A percentile compares a stretch with the other conserved stretches of the same genome.
These are phyloP conservation scores for Panus rudis DNA, from an alignment of 768 basidiomycete species.

Conservation along the genomic window DNA sequence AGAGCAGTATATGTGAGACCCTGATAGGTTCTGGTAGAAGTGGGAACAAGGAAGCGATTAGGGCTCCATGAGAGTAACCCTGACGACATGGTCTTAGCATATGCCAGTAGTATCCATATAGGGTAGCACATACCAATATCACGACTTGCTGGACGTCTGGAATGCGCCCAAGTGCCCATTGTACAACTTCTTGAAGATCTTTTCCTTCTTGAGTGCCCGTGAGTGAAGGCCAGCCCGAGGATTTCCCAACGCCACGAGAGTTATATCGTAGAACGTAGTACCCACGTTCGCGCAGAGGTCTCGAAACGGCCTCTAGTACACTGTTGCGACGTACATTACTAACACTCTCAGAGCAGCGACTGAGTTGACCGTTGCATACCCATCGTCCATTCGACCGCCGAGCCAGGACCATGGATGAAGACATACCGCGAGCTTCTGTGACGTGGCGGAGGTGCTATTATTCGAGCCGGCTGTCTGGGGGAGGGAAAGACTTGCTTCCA, in stretches of 20 bases:
- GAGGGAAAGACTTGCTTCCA: slow-evolving; percentile 15
- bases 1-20: slow-evolving; percentile 63
- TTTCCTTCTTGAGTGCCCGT: slow-evolving; percentile 64
- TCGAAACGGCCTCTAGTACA: slow-evolving; percentile 36
- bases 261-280: slow-evolving; percentile 69
- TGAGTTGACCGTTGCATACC: slow-evolving; percentile 51
- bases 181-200: slow-evolving; percentile 59
- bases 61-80: slow-evolving; percentile 80
- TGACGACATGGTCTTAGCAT: slow-evolving; percentile 19
- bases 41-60: slow-evolving; percentile 64
- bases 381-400: slow-evolving; percentile 69
- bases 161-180: slow-evolving; percentile 42
- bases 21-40: slow-evolving; percentile 39
- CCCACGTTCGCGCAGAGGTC: slow-evolving; percentile 34
- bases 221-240: slow-evolving; percentile 66
- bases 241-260: slow-evolving; percentile 69
- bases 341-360: background rate
- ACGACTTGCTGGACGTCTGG: slow-evolving; percentile 42
- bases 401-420: slow-evolving; percentile 86
- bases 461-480: slow-evolving; percentile 1
- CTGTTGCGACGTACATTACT: slow-evolving; percentile 27
- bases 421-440: slow-evolving; percentile 54
- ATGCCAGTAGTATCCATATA: background rate
- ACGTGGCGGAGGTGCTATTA: background rate
- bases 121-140: slow-evolving; percentile 44